These are phyloP conservation scores for Colletotrichum chlorophyti DNA, from an alignment of 2,329 filamentous ascomycete species.

Conservation along the genomic window DNA sequence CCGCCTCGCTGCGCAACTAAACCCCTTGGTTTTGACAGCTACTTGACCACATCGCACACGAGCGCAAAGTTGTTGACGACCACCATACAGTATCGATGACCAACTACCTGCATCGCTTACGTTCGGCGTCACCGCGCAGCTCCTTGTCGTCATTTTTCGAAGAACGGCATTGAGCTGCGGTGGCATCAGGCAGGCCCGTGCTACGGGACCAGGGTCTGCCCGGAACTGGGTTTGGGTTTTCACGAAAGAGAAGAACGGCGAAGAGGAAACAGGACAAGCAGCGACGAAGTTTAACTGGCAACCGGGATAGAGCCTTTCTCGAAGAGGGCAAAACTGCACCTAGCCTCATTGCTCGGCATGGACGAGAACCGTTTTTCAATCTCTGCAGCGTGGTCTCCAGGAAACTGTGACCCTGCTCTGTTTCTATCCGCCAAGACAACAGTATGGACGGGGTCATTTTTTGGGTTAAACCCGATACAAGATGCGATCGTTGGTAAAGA, in stretches of 20 bases:
- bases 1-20: not conserved
- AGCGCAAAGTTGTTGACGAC: not conserved
- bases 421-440: conserved; percentile 9
- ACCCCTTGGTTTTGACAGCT: not conserved
- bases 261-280: not conserved
- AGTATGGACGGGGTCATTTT: conserved; percentile 12
- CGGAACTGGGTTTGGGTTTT: not conserved
- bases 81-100: not conserved
- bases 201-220: not conserved
- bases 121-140: not conserved
- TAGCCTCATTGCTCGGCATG: not conserved
- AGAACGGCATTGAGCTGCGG: not conserved
- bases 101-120: not conserved
- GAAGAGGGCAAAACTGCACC: not conserved
- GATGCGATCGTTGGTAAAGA: not conserved
- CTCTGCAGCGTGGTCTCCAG: conserved; percentile 3
- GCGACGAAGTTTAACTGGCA: conserved; percentile 5
- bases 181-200: not conserved
- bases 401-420: conserved; percentile 13
- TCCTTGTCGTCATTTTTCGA: not conserved
- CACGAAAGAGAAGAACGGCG: conserved; percentile 4
- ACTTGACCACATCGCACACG: not conserved
- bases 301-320: not conserved
- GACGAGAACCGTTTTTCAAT: conserved; percentile 2
- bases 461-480: not conserved